Conservation (phyloP, 768 basidiomycete genomes). For the Lactifluus piperatus region DNA sequence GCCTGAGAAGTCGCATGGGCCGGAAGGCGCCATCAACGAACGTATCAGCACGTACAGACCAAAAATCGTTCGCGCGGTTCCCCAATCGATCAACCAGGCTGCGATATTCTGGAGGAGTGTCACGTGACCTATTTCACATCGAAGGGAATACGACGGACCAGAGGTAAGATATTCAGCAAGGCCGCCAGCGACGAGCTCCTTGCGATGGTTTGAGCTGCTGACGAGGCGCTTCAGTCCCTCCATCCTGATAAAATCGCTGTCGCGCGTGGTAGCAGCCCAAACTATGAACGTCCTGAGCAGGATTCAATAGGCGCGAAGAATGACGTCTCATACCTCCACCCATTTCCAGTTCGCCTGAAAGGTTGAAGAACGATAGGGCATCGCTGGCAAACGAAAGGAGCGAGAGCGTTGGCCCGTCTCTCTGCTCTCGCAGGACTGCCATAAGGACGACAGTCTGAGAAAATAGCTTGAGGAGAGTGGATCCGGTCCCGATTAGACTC, state of each 20-base stretch:
- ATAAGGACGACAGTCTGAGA: constrained; percentile 57
- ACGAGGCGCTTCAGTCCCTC: constrained; percentile 57
- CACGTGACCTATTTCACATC: not conserved
- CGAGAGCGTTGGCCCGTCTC: constrained; percentile 55
- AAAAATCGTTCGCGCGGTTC: constrained; percentile 9
- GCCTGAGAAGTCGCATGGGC: not conserved
- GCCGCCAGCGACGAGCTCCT: constrained; percentile 66
- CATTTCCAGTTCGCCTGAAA: not conserved
- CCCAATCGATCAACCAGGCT: constrained; percentile 14
- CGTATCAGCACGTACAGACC: not conserved
- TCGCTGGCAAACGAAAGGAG: constrained; percentile 46
- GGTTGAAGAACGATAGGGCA: constrained; percentile 33
- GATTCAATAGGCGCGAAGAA: not conserved
- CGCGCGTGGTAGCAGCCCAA: constrained; percentile 66
- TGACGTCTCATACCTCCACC: constrained; percentile 1
- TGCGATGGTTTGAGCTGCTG: constrained; percentile 44
- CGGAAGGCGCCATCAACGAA: not conserved
- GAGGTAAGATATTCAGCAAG: constrained; percentile 44
- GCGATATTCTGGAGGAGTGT: constrained; percentile 6
- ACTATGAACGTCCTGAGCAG: constrained; percentile 26
- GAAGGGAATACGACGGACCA: constrained; percentile 23
- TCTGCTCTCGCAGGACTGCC: constrained; percentile 48
- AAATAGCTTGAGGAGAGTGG: constrained; percentile 40
- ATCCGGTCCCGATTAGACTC: constrained; percentile 32
- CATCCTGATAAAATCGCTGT: constrained; percentile 52